Percentiles rank a stretch among this genome's conserved stretches.
Conservation (phyloP, 225 moss, liverwort and hornwort genomes). For the Rhytidiadelphus loreus region DNA sequence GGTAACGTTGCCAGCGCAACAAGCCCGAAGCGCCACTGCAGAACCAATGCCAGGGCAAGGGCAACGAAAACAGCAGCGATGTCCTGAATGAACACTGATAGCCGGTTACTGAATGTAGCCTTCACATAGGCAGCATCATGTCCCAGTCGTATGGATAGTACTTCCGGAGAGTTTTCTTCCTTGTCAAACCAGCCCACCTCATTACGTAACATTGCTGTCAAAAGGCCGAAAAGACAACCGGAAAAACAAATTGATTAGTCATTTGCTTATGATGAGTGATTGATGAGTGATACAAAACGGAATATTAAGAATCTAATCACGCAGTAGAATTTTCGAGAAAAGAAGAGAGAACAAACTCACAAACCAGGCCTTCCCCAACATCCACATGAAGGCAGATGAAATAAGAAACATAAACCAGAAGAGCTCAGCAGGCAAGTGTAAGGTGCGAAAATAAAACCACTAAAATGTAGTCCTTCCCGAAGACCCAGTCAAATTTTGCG, state of each 20-base stretch:
- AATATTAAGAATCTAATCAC: not conserved
- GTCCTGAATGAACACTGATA: slow-evolving; percentile 60
- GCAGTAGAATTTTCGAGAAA: not conserved
- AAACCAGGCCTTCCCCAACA: not conserved
- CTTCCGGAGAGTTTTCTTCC: slow-evolving; percentile 52
- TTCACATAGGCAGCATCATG: slow-evolving; percentile 64
- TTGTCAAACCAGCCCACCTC: slow-evolving; percentile 70
- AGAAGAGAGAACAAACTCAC: not conserved
- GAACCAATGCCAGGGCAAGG: slow-evolving; percentile 26
- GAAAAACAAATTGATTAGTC: not conserved
- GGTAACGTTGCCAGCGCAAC: slow-evolving; percentile 55
- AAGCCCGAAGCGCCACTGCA: slow-evolving; percentile 59
- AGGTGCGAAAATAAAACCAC: not conserved
- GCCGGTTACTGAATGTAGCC: slow-evolving; percentile 61
- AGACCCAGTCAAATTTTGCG: not conserved
- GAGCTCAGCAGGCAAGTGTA: not conserved
- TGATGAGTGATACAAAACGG: not conserved
- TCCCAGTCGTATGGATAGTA: slow-evolving; percentile 43
- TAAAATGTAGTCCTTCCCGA: not conserved
- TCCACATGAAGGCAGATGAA: not conserved
- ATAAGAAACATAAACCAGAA: not conserved
- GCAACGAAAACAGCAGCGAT: slow-evolving; percentile 48
- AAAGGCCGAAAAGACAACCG: not conserved
- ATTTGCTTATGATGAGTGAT: not conserved
- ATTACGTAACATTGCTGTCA: slow-evolving; percentile 52